Evolutionary conservation across 1,139 yeast genomes (phyloP).

Genomic region (Geotrichum restrictum): DNA sequence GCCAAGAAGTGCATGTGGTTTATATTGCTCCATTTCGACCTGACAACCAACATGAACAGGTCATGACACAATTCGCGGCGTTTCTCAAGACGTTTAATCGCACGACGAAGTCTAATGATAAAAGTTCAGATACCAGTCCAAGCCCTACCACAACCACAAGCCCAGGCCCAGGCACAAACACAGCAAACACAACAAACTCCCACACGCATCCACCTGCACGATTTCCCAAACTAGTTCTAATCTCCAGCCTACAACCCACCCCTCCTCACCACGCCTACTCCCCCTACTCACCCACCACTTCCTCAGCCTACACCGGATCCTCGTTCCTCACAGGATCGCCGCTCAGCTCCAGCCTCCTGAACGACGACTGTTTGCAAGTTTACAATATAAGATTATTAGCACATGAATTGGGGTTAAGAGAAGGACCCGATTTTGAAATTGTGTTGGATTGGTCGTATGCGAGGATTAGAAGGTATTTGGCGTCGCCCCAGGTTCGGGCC

Average conservation of each 20-base stretch:
- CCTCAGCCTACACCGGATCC: too few relatives aligned
- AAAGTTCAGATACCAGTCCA: too few relatives aligned
- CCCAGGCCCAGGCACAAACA: neutral
- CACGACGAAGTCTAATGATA: too few relatives aligned
- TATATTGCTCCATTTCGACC: constrained; percentile 93
- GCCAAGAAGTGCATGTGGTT: constrained; percentile 44
- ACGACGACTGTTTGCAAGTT: neutral
- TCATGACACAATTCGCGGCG: constrained; percentile 58
- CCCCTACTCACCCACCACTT: neutral
- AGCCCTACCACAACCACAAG: neutral
- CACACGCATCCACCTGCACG: neutral
- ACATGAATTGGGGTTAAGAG: neutral
- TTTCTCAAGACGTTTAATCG: constrained; percentile 37
- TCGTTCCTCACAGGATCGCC: neutral
- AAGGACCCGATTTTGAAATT: neutral
- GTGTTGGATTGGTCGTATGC: neutral
- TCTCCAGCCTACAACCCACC: neutral
- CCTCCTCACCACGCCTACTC: constrained; percentile 1
- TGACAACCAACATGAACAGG: constrained; percentile 80
- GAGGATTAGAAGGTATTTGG: neutral
- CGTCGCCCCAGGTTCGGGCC: too few relatives aligned
- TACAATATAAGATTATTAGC: neutral
- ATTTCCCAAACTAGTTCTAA: neutral
- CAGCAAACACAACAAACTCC: neutral
- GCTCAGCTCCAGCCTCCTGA: neutral